Conservation (phyloP, 2,329 filamentous ascomycete genomes). For the Penicillium sp. region DNA sequence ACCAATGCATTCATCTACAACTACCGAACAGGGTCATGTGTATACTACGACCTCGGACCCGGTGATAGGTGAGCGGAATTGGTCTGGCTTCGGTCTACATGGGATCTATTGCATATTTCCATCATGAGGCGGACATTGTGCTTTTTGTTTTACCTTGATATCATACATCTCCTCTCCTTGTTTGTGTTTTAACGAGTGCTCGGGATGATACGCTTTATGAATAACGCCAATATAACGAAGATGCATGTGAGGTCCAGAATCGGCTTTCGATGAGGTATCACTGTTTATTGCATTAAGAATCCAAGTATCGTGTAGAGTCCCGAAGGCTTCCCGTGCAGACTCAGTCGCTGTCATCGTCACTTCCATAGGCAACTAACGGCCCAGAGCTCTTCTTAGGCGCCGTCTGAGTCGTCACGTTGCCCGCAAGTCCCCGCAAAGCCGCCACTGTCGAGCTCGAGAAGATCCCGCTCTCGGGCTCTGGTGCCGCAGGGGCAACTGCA, state of each 20-base stretch:
- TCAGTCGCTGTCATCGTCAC: constrained; percentile 72
- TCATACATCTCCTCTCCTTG: neutral
- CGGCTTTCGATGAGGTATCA: constrained; percentile 29
- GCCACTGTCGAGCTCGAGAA: constrained; percentile 78
- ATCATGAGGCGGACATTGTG: constrained; percentile 10
- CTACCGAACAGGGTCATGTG: constrained; percentile 74
- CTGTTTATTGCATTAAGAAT: constrained; percentile 28
- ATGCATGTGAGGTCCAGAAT: constrained; percentile 4
- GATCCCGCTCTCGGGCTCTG: constrained; percentile 56
- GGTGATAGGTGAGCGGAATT: constrained; percentile 20
- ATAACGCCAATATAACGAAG: constrained; percentile 15
- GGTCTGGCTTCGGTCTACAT: constrained; percentile 1
- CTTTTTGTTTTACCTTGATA: constrained; percentile 5
- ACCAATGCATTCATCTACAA: constrained; percentile 87
- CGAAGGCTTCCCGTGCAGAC: constrained; percentile 4
- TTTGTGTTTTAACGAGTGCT: constrained; percentile 14
- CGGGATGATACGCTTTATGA: constrained; percentile 21
- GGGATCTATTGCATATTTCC: constrained; percentile 2
- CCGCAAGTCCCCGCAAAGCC: constrained; percentile 60
- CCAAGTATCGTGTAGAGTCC: constrained; percentile 10
- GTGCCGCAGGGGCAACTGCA: constrained; percentile 5
- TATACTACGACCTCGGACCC: constrained; percentile 73
- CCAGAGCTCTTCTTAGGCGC: constrained; percentile 40
- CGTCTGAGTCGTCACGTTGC: constrained; percentile 42
- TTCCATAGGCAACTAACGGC: constrained; percentile 82